Base-by-base conservation (phyloP, 2,329 filamentous ascomycete genomes). In the Penicillium brasilianum region DNA sequence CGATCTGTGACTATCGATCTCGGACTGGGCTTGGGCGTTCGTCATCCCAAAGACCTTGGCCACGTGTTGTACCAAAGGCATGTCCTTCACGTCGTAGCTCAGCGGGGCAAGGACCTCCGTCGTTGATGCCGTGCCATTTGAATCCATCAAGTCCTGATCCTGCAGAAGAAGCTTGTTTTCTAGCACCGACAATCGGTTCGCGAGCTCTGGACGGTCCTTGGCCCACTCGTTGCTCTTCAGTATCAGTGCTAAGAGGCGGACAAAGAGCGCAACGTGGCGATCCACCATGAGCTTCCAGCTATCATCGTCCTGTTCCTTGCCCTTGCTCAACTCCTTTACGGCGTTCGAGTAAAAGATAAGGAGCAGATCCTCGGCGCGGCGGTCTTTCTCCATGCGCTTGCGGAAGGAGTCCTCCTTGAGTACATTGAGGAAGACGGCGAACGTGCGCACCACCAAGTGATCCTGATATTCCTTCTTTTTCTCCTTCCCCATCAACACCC, bases 291-390 rank as follows among this genome's bases (percentile, higher is more conserved):
- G 82, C 79, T 95, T 97, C 91, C 92, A 97, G 56, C 87, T 86
- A 74, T 96, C 92, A 76, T 98, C 94, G 50, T 90, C 90, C 0
- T 88, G 84, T 0, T 86, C 78, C 76, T 91, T 91, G 56, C 90
- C 86, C 75, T 92, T 91, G 76, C 90, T 88, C 71, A 97, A 85
- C 63, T 96, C 93, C 76, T 96, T 96, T 49, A 92, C 96, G 7
- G 95, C 93, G 65, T 92, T 90, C 1, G 93, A 96, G 79, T 96
- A 98, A 82, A 99, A 98, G 66, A 98, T 97, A 68, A 99, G 84
- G 55, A 99, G 88, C 55, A 98, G 81, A 65, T 96, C 93, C 77
- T 99, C 95, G 22, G 96, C 89, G 72, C 94, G 89, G 64, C 94
- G 87, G 76, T 97, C 94, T 79, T 96, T 96, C 73, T 97, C 93